Evolutionary conservation across 1,284 basidiomycete species (phyloP).

Genomic region (Rhodotorula sp.): DNA sequence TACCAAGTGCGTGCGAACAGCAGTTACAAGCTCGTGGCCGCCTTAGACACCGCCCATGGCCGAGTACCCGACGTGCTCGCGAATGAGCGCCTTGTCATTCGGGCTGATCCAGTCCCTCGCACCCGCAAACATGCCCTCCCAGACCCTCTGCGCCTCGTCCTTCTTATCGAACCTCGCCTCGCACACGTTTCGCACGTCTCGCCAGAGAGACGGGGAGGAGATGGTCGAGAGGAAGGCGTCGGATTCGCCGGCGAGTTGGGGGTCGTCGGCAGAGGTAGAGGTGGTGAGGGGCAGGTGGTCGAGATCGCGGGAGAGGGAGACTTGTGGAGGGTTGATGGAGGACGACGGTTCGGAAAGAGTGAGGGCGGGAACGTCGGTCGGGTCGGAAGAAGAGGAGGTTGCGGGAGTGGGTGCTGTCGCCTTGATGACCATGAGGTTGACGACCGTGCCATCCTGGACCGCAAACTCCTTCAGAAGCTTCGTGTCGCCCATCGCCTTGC

Average conservation of each 20-base stretch:
- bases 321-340: background rate
- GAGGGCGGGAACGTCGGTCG: constrained; percentile 24
- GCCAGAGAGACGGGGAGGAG: constrained; percentile 34
- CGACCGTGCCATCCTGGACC: constrained; percentile 70
- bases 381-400: constrained; percentile 4
- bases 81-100: constrained; percentile 44
- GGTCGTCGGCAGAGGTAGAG: constrained; percentile 16
- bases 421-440: constrained; percentile 72
- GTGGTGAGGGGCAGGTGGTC: constrained; percentile 16
- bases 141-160: constrained; percentile 38
- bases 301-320: constrained; percentile 30
- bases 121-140: constrained; percentile 45
- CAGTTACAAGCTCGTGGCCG: too few species aligned
- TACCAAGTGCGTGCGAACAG: too few species aligned
- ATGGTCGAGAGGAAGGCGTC: constrained; percentile 28
- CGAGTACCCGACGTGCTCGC: constrained; percentile 43
- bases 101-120: constrained; percentile 45
- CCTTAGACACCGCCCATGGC: constrained; percentile 45
- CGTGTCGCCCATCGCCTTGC: constrained; percentile 80
- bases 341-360: constrained; percentile 29
- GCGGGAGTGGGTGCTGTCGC: constrained; percentile 9
- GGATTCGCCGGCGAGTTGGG: constrained; percentile 12
- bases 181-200: constrained; percentile 22
- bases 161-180: constrained; percentile 29
- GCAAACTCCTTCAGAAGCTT: constrained; percentile 86